Conservation (phyloP, 2,329 filamentous ascomycete species). For the Aotearoamyces nothofagi region DNA sequence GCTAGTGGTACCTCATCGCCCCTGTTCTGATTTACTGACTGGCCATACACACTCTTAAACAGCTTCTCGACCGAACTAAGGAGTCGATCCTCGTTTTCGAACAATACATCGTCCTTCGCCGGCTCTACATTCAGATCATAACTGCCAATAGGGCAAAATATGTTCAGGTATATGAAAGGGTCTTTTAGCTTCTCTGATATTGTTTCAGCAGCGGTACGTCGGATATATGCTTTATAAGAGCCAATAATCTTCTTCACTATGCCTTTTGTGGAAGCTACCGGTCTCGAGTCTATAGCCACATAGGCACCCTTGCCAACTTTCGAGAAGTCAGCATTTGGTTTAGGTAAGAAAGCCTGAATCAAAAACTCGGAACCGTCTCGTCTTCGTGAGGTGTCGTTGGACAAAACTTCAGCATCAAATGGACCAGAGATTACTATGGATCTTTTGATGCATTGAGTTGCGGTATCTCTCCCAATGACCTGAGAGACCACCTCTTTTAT, state of each 20-base stretch:
- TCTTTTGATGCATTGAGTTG: slow-evolving; percentile 34
- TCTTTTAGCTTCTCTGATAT: slow-evolving; percentile 24
- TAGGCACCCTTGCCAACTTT: slow-evolving; percentile 38
- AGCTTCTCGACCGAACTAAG: slow-evolving; percentile 19
- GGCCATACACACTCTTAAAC: slow-evolving; percentile 14
- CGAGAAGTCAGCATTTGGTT: slow-evolving; percentile 25
- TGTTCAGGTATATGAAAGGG: slow-evolving; percentile 48
- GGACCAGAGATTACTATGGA: slow-evolving; percentile 9
- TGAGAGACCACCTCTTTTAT: slow-evolving; percentile 45
- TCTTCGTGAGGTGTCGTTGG: not conserved
- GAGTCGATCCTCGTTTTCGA: slow-evolving; percentile 35
- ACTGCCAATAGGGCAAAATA: slow-evolving; percentile 41
- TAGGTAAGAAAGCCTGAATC: slow-evolving; percentile 44
- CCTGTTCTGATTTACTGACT: no score
- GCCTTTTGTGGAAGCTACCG: slow-evolving; percentile 38
- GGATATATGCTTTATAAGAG: slow-evolving; percentile 35
- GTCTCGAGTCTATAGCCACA: slow-evolving; percentile 53
- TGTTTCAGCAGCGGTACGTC: slow-evolving; percentile 11
- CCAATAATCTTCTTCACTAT: slow-evolving; percentile 42
- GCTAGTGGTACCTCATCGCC: no score
- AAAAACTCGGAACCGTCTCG: slow-evolving; percentile 23
- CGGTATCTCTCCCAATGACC: slow-evolving; percentile 40
- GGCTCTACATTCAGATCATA: slow-evolving; percentile 64
- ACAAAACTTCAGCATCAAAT: slow-evolving; percentile 3
- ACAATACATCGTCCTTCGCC: slow-evolving; percentile 57